Conservation (phyloP, 2,329 filamentous ascomycete genomes). For the Stenocarpella maydis region DNA sequence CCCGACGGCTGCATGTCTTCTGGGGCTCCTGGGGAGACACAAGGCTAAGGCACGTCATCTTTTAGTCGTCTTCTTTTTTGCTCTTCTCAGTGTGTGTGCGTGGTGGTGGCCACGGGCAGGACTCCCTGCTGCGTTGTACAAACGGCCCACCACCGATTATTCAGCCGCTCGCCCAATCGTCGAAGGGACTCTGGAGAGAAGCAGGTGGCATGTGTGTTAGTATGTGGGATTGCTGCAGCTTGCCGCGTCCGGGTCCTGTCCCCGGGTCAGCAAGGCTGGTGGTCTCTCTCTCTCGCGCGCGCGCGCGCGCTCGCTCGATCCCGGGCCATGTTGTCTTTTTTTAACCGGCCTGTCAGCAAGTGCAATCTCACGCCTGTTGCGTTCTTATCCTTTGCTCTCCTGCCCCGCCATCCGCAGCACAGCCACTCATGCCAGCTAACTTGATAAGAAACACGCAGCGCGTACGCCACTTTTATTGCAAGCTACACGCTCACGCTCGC, state of each 20-base stretch:
- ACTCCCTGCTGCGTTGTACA: too few relatives aligned
- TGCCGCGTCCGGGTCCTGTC: background rate
- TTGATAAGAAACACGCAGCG: conserved; percentile 1
- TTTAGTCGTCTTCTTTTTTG: background rate
- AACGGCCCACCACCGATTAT: background rate
- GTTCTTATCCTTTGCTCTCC: too few relatives aligned
- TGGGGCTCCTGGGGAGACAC: conserved; percentile 14
- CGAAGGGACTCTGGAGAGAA: background rate
- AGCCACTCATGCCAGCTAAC: too few relatives aligned
- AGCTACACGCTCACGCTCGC: background rate
- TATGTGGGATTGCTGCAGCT: background rate
- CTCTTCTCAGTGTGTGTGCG: background rate
- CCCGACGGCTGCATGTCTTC: background rate
- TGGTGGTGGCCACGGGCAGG: too few relatives aligned
- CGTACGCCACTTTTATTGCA: background rate
- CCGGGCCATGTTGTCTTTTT: too few relatives aligned
- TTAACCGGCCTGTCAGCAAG: background rate
- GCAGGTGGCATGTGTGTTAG: too few relatives aligned
- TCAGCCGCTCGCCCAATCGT: background rate
- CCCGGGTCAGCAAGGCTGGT: background rate
- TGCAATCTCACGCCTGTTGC: background rate
- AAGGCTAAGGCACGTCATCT: conserved; percentile 34
- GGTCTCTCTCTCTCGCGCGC: too few relatives aligned
- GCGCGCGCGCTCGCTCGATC: too few relatives aligned
- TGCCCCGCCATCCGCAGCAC: too few relatives aligned